A percentile compares a stretch with the other conserved stretches of the same genome.
Evolutionary conservation across 1,139 yeast species (phyloP).

Genomic region (Kazachstania sp.): DNA sequence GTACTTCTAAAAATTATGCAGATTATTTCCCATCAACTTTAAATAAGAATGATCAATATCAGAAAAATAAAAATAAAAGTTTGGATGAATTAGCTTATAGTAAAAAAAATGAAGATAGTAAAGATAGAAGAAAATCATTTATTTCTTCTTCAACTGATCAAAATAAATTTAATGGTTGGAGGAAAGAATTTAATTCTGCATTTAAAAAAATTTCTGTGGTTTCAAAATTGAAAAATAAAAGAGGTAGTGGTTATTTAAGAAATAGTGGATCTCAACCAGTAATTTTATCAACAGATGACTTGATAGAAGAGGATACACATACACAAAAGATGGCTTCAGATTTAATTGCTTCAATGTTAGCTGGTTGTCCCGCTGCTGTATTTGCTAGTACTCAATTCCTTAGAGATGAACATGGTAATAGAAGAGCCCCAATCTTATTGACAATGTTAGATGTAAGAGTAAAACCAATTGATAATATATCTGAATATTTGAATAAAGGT

Average conservation of each 20-base stretch:
- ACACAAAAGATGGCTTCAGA: conserved; percentile 48
- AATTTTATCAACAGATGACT: conserved; percentile 4
- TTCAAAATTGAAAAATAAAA: conserved; percentile 18
- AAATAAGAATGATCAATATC: background rate
- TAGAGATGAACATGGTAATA: conserved; percentile 67
- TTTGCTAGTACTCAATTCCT: conserved; percentile 67
- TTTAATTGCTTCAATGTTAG: conserved; percentile 51
- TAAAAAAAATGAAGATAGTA: background rate
- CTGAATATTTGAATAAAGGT: conserved; percentile 6
- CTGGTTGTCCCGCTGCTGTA: conserved; percentile 76
- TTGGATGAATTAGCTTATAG: background rate
- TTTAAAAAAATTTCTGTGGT: conserved; percentile 22
- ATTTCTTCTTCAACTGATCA: conserved; percentile 3
- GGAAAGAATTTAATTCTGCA: conserved; percentile 26
- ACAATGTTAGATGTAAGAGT: conserved; percentile 63
- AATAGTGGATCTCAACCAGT: conserved; percentile 2
- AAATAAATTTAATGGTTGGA: conserved; percentile 20
- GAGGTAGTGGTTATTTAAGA: conserved; percentile 1
- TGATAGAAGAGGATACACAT: conserved; percentile 15
- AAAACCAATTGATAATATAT: conserved; percentile 24
- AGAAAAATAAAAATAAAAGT: conserved; percentile 1
- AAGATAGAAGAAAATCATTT: conserved; percentile 9
- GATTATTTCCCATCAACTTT: background rate
- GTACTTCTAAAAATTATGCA: background rate
- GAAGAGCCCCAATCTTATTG: conserved; percentile 73